Base-by-base conservation (phyloP, 139 green algal species). In the Closterium sp. region DNA sequence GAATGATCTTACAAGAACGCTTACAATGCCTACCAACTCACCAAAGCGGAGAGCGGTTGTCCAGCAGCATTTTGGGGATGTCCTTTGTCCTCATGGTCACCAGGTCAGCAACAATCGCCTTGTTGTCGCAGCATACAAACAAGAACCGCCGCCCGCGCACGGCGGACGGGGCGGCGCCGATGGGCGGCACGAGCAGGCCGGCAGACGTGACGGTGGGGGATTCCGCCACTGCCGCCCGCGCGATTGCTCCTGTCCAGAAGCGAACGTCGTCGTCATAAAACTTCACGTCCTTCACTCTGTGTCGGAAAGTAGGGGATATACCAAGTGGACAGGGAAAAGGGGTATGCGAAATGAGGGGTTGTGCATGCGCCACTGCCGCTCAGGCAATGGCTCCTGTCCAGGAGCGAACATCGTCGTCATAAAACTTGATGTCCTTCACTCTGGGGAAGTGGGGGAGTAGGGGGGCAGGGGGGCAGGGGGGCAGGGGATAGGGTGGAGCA, bases 181-280 rank as follows among this genome's bases (percentile, higher is more conserved):
- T 93, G 28, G 89, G 89, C 19, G 92, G 89, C 50, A 45, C 45
- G 4, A 31, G 27, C 0, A 86, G 28, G 27, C n/a, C 88, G 11
- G 28, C 24, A 70, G 91, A 87, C 2, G 31, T 86, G 21, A 90
- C 90, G 27, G 73, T 90, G 17, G 92, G 92, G 11, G 92, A 45
- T 79, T 94, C 92, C 5, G 29, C 24, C 1, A 91, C 38, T 21
- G 89, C 89, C 34, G 92, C 24, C 17, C 89, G 92, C 1, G 28
- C 32, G 4, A 93, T 34, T 70, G 90, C 93, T n/a, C 42, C 31
- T 1, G 30, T 93, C 92, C 92, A 94, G 29, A 85, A 93, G 27
- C 92, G 92, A n/a, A 93, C 86, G 86, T 94, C 92, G 3, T 94
- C 92, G 38, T 94, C 92, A 84, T 91, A 94, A 30, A 94, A 93